phyloP scores from a whole-genome alignment of 2,329 filamentous ascomycete genomes.

The Pestalotiopsis sp. region DNA sequence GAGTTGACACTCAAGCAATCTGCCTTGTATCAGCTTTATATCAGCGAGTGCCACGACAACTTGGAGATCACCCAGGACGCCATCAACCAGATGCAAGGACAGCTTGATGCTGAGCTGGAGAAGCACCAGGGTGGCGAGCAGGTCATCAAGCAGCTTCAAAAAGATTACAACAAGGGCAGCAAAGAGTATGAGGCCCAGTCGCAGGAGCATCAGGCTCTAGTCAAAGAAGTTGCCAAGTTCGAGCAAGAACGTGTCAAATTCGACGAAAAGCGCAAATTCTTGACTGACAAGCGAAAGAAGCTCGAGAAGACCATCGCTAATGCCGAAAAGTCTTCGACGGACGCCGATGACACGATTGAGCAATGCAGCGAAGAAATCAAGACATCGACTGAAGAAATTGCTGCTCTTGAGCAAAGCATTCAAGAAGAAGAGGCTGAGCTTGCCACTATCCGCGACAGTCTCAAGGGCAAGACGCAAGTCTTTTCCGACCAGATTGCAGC shows the following conservation, averaged over 20 bases:
- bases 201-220: constrained; percentile 75
- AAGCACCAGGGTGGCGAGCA: constrained; percentile 91
- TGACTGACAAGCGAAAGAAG: constrained; percentile 90
- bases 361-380: constrained; percentile 80
- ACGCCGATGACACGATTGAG: constrained; percentile 77
- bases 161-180: constrained; percentile 77
- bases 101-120: constrained; percentile 84
- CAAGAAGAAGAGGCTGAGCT: constrained; percentile 81
- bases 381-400: constrained; percentile 73
- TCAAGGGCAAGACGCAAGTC: constrained; percentile 95
- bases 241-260: constrained; percentile 98
- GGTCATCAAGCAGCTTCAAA: constrained; percentile 86
- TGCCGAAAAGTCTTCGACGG: constrained; percentile 72
- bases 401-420: constrained; percentile 75
- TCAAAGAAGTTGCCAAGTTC: constrained; percentile 88
- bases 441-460: constrained; percentile 76
- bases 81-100: constrained; percentile 84
- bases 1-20: constrained; percentile 89
- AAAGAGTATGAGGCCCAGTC: constrained; percentile 84
- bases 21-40: constrained; percentile 88
- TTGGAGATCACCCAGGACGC: constrained; percentile 87
- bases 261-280: constrained; percentile 95
- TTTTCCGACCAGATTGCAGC: constrained; percentile 90
- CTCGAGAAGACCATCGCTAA: constrained; percentile 84
- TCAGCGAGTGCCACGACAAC: constrained; percentile 87